Evolutionary conservation across 108 stramenopile species (phyloP), one percentile per base, ranked within the genome.

Genomic region (Cyclotella choctawhatcheeana): DNA sequence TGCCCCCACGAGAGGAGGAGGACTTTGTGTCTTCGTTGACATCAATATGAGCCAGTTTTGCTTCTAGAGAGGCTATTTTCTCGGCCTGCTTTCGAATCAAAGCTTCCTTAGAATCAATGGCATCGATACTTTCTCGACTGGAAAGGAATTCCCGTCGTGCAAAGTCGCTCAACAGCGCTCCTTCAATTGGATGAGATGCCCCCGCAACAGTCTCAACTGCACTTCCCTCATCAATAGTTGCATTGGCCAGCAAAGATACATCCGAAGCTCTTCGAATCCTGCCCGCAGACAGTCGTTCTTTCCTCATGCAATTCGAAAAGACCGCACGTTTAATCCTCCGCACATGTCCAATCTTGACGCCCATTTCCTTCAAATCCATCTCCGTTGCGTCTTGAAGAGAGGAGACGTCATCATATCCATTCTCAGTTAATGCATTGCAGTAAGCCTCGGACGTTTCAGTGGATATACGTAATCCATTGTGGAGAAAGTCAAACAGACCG

Each of bases 281-380:
- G 31, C 56, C 62, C 24, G 65, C 34, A 44, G 59, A 29, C 13
- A 45, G 40, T 67, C 67, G 58, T 26, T 72, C 78, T 27, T 32
- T 67, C 47, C 64, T 70, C 74, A 70, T 58, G 59, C 53, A 64
- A 76, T 62, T 70, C 27, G 79, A 63, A 33, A 44, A 56, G 18
- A 77, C 68, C 12, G 76, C 80, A 7, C 79, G 65, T 56, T 84
- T 81, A 40, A 84, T 84, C 2, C 80, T 61, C 51, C 76, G 47
- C 21, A 77, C 69, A 53, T 84, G 83, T 16, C 83, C 83, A 55
- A 80, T 71, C 44, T 84, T 84, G 13, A 84, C 64, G 17, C 83
- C 83, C 44, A 84, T 26, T 44, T 73, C 71, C 22, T 56, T 60
- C 43, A 84, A 59, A 47, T 84, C 83, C 44, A 60, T 47, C 37